Base-by-base conservation (phyloP, 176 grass and related monocot species). In the Cenchrus purpureus region DNA sequence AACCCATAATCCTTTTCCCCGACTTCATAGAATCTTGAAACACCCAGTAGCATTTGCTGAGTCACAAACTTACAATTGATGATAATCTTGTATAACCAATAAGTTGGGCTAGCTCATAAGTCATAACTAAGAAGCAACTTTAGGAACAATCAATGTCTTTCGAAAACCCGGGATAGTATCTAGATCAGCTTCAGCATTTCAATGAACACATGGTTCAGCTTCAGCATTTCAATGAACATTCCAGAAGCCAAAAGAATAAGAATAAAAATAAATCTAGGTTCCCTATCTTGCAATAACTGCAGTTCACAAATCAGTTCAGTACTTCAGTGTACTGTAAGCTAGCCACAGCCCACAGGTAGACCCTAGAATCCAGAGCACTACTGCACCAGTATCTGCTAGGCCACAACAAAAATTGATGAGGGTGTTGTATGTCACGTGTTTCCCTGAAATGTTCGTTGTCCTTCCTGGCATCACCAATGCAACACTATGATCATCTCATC, bases 11-110 rank as follows among this genome's bases (percentile, higher is more conserved):
- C 77, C 65, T 90, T 90, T 90, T 85, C 87, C 87, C 92, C 53
- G 79, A 86, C 80, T 89, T 84, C 20, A 59, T 74, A 94, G 49
- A 79, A 97, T 77, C 88, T 82, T 85, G 90, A 78, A 77, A 37
- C 22, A 25, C 29, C 57, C 85, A 62, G 59, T 72, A 51, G 83
- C 51, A 88, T 92, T 89, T 57, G 73, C 73, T 65, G 81, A 84
- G 62, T 87, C 56, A 85, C 81, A 94, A n/a, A 84, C 56, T 87
- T 50, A 85, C 81, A 94, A n/a, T 91, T 86, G 62, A 91, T 94
- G 28, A 94, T 81, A 17, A 22, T 77, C 32, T 6, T 19, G 60
- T 44, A 44, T 13, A 22, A n/a, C 43, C 65, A 40, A 42, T 68
- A 80, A 53, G 11, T 68, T 42, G 7, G 22, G 63, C 16, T 53